Conservation (phyloP, 306 rosid species). For the Inga laurina region DNA sequence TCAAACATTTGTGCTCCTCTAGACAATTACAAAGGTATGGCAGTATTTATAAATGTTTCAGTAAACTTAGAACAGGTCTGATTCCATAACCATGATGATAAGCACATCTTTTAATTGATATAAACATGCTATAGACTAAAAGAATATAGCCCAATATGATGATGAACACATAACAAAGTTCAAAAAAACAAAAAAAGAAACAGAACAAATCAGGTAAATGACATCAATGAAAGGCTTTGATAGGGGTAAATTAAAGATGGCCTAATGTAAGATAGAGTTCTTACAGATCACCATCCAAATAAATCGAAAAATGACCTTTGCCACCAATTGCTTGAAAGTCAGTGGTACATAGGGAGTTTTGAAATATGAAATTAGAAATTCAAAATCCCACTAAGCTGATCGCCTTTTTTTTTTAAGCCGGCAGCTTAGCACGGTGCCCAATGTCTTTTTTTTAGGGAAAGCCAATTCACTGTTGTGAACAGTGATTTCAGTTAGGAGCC, state of each 20-base stretch:
- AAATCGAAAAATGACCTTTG: constrained; percentile 71
- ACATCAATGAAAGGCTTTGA: too few species aligned
- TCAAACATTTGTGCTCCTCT: background rate
- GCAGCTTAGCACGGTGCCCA: too few species aligned
- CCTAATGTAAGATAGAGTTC: constrained; percentile 29
- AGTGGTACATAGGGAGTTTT: constrained; percentile 41
- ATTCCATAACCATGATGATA: background rate
- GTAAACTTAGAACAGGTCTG: background rate
- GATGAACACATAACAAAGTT: background rate
- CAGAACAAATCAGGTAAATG: background rate
- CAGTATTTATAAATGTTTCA: background rate
- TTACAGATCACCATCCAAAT: constrained; percentile 87
- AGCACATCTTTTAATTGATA: background rate
- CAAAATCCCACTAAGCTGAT: too few species aligned
- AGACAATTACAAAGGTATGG: background rate
- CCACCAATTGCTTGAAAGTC: constrained; percentile 85
- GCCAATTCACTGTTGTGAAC: too few species aligned
- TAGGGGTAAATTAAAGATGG: background rate
- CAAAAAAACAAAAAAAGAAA: background rate
- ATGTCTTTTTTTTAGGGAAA: too few species aligned
- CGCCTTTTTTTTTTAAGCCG: too few species aligned
- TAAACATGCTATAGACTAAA: constrained; percentile 1
- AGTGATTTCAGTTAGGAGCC: too few species aligned
- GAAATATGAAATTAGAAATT: too few species aligned
- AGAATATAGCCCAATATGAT: constrained; percentile 63